Evolutionary conservation across 139 green algal species (phyloP), one percentile per base, ranked within the genome.

Genomic region (Haematococcus lacustris): DNA sequence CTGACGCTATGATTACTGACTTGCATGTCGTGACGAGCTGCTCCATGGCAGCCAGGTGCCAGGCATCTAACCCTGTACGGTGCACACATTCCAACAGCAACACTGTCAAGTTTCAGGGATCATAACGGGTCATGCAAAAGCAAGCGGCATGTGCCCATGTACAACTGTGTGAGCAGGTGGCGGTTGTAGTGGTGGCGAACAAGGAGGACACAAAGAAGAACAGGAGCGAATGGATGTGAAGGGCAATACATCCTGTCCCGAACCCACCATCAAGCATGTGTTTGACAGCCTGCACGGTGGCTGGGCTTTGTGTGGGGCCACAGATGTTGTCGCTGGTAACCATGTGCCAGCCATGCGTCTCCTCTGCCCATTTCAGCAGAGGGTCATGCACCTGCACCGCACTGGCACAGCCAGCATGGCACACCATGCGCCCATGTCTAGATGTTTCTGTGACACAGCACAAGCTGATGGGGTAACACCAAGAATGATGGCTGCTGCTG

Each of bases 1-100:
- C 91, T 61, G 93, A 66, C 28, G 85, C 90, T 7, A 98, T 73
- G 23, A 96, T 67, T 4, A 98, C 60, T 2, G 94, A 98, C 78
- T 93, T 92, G 82, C 85, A 89, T 5, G 80, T 71, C 3, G 79
- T 71, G 0, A 86, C 87, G 40, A 96, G 75, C 43, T 88, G 83
- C 75, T 97, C 90, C 2, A 80, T 74, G 0, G 82, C 84, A 21
- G 91, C 84, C 53, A 98, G 83, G 3, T 90, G 75, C 89, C 90
- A 98, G 30, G 51, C 0, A 70, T 91, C 82, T 39, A 96, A 74
- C 4, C 78, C 81, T 62, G 57, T 30, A 38, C 2, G 68, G 47
- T 57, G 47, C 47, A 21, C 13, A 21, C 47, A 13, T 28, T 13
- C 47, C 57, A 65, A 33, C 57, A 35, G 21, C 9, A 13, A 25